Percentiles rank a stretch among this genome's conserved stretches.
Evolutionary conservation across 768 basidiomycete genomes (phyloP).

Genomic region (Psilocybe azurescens): DNA sequence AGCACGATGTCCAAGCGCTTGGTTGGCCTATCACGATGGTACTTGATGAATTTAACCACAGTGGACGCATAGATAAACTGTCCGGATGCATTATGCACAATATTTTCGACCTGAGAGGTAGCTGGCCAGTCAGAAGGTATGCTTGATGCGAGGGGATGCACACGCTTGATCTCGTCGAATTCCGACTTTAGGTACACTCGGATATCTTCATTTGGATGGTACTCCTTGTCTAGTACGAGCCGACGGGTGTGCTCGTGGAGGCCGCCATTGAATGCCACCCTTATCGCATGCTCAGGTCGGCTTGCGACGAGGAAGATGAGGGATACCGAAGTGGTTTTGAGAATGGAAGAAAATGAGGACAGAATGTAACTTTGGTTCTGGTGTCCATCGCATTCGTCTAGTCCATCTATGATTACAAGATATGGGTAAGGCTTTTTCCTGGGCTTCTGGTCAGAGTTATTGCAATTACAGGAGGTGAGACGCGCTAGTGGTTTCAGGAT

Average conservation of each 20-base stretch:
- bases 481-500: background rate
- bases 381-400: background rate
- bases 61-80: conserved; percentile 11
- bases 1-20: background rate
- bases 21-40: background rate
- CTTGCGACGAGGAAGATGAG: background rate
- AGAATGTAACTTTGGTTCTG: background rate
- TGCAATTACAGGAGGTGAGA: background rate
- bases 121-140: conserved; percentile 1
- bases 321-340: background rate
- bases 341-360: background rate
- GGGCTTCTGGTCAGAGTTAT: too few species aligned
- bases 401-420: conserved; percentile 2
- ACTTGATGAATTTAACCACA: conserved; percentile 10
- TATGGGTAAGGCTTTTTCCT: background rate
- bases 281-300: conserved; percentile 2
- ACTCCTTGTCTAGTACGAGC: conserved; percentile 5
- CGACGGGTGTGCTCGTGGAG: background rate
- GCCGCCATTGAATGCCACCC: background rate
- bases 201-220: conserved; percentile 8
- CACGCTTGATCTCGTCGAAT: conserved; percentile 1
- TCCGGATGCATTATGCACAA: conserved; percentile 4
- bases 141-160: background rate
- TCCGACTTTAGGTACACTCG: background rate
- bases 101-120: background rate